Evolutionary conservation across 352 stramenopile genomes (phyloP).

Genomic region (Albugo candida): DNA sequence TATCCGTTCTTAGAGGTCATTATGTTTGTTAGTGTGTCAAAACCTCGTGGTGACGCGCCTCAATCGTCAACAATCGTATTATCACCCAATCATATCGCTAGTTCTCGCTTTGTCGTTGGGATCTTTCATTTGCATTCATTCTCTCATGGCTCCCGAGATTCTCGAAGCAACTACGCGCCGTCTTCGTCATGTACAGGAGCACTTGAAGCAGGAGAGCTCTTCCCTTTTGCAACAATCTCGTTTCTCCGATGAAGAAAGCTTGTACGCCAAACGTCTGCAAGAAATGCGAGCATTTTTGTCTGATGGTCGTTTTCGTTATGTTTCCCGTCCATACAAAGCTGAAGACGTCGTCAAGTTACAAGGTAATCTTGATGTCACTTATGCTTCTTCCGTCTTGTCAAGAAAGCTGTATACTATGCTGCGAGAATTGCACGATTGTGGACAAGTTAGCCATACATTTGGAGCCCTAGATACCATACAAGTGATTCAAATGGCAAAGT

Average conservation of each 20-base stretch:
- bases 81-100: too few species aligned
- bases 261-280: slow-evolving; percentile 43
- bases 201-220: too few species aligned
- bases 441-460: slow-evolving; percentile 78
- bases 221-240: too few species aligned
- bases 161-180: too few species aligned
- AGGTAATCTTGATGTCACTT: slow-evolving; percentile 27
- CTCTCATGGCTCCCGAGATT: too few species aligned
- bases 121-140: too few species aligned
- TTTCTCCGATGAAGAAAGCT: slow-evolving; percentile 29
- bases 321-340: slow-evolving; percentile 54
- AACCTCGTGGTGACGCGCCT: too few species aligned
- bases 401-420: slow-evolving; percentile 78
- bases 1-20: too few species aligned
- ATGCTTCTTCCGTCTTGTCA: slow-evolving; percentile 30
- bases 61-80: too few species aligned
- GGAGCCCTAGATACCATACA: slow-evolving; percentile 87
- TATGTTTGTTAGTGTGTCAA: too few species aligned
- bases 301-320: slow-evolving; percentile 56
- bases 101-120: too few species aligned
- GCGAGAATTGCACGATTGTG: slow-evolving; percentile 46
- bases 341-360: slow-evolving; percentile 80
- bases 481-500: slow-evolving; percentile 86
- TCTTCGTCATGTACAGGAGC: too few species aligned
- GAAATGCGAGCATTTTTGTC: slow-evolving; percentile 50